phyloP scores from a whole-genome alignment of 75 land plant genomes.

The Sequoiadendron giganteum region DNA sequence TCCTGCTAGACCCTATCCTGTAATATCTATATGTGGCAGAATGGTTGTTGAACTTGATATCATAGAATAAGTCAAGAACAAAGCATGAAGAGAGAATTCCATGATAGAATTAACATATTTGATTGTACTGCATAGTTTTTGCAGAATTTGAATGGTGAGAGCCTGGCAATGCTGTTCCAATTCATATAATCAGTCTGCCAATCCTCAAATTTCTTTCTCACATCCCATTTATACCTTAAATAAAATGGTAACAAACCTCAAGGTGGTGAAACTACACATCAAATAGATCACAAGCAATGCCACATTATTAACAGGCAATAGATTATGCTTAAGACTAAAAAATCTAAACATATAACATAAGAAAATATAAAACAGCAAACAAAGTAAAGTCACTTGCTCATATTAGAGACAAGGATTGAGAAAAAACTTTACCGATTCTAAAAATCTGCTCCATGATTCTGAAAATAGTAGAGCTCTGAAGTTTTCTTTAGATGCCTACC shows the following conservation, averaged over 20 bases:
- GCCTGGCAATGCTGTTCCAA: background rate
- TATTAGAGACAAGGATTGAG: background rate
- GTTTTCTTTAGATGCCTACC: background rate
- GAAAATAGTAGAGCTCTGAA: background rate
- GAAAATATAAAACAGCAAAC: background rate
- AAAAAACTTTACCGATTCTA: background rate
- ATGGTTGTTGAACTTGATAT: background rate
- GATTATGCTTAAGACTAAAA: background rate
- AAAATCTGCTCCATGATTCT: background rate
- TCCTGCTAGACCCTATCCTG: background rate
- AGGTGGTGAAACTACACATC: background rate
- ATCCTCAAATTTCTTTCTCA: background rate
- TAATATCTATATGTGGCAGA: background rate
- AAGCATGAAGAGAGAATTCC: background rate
- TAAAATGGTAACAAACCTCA: background rate
- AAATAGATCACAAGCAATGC: background rate
- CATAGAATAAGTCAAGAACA: background rate
- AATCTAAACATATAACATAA: background rate
- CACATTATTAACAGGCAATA: background rate
- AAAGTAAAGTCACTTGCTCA: background rate
- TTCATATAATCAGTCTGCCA: background rate
- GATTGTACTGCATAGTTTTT: background rate
- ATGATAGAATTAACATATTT: background rate
- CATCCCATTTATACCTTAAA: background rate
- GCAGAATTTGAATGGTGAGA: background rate